Evolutionary conservation across 2,329 filamentous ascomycete species (phyloP).

Genomic region (Colletotrichum acutatum): DNA sequence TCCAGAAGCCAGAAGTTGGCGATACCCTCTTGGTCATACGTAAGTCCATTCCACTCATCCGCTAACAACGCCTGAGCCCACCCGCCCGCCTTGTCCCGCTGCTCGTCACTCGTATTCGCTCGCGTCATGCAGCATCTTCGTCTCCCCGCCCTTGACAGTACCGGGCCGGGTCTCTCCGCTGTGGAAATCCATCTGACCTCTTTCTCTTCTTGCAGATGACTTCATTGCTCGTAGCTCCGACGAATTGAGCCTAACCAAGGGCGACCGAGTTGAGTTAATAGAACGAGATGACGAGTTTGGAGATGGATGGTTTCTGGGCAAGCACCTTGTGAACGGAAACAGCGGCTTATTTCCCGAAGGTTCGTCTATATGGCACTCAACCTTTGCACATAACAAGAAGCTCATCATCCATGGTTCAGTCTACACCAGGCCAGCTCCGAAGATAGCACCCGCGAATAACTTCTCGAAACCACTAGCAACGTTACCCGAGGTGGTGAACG

Average conservation of each 20-base stretch:
- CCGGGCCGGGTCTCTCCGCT: background rate
- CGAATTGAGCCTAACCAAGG: slow-evolving; percentile 88
- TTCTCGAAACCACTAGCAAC: slow-evolving; percentile 45
- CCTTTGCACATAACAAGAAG: slow-evolving; percentile 16
- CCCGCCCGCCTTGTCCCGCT: slow-evolving; percentile 12
- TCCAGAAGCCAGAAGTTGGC: slow-evolving; percentile 68
- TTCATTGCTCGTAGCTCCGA: slow-evolving; percentile 92
- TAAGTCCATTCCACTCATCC: slow-evolving; percentile 55
- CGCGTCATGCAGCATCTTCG: slow-evolving; percentile 22
- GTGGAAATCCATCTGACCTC: slow-evolving; percentile 2
- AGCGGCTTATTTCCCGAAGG: slow-evolving; percentile 87
- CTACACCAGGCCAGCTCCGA: slow-evolving; percentile 70
- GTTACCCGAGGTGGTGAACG: slow-evolving; percentile 44
- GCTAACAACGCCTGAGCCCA: slow-evolving; percentile 10
- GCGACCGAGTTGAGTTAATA: slow-evolving; percentile 84
- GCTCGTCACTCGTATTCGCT: background rate
- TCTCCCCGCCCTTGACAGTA: slow-evolving; percentile 24
- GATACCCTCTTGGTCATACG: slow-evolving; percentile 78
- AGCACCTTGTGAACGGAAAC: slow-evolving; percentile 77
- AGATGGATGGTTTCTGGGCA: slow-evolving; percentile 86
- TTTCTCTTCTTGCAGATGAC: slow-evolving; percentile 71
- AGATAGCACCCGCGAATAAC: slow-evolving; percentile 45
- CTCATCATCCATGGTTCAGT: slow-evolving; percentile 53
- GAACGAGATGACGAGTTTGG: slow-evolving; percentile 91
- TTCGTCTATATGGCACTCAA: slow-evolving; percentile 52